Conservation (phyloP, 2,329 filamentous ascomycete species). For the Penicillium aurantiogriseum region DNA sequence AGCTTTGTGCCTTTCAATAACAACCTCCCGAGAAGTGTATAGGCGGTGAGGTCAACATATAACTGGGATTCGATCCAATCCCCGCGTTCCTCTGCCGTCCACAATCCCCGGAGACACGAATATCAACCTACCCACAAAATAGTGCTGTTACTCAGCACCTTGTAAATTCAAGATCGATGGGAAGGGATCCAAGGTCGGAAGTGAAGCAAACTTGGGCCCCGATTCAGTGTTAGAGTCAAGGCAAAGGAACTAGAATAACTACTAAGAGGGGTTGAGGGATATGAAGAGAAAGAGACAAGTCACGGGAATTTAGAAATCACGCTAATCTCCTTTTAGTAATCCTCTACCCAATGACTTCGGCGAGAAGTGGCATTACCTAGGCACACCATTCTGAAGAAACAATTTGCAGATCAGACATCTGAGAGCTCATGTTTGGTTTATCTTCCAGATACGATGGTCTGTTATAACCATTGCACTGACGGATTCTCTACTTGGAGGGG, state of each 20-base stretch:
- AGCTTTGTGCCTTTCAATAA: background rate
- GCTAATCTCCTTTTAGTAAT: conserved; percentile 22
- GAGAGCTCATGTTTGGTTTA: background rate
- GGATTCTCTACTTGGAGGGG: background rate
- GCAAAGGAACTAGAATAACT: conserved; percentile 9
- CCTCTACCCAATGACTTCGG: conserved; percentile 10
- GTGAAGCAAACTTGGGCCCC: background rate
- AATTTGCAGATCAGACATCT: background rate
- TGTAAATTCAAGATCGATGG: background rate
- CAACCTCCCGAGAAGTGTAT: background rate
- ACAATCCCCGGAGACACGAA: conserved; percentile 19
- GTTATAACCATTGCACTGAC: too few species aligned
- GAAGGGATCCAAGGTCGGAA: background rate
- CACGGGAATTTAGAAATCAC: conserved; percentile 26
- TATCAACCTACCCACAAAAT: conserved; percentile 26
- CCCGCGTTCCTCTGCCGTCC: conserved; percentile 16
- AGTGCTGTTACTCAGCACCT: conserved; percentile 17
- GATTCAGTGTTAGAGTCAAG: conserved; percentile 6
- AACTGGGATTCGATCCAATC: conserved; percentile 1
- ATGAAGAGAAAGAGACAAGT: conserved; percentile 29
- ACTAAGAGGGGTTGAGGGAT: conserved; percentile 24
- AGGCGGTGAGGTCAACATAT: conserved; percentile 2
- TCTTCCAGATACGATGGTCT: background rate
- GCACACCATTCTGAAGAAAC: background rate
- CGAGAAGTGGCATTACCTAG: background rate